A percentile compares a stretch with the other conserved stretches of the same genome.
Conservation (phyloP, 2,329 filamentous ascomycete species). For the Diplodia intermedia region DNA sequence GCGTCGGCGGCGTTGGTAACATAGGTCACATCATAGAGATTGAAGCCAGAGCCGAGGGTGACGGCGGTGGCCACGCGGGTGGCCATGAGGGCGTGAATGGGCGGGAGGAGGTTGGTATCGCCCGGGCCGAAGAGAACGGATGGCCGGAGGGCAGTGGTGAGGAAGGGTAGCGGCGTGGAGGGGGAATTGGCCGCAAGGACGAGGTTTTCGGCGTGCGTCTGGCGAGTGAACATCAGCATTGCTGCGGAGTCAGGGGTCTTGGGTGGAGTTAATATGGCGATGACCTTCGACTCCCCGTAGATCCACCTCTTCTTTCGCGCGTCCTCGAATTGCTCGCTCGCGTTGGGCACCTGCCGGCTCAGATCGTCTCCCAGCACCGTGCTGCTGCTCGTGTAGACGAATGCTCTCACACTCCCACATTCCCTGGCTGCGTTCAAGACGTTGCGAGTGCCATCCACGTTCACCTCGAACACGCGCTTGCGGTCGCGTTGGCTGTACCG, state of each 20-base stretch:
- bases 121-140: constrained; percentile 91
- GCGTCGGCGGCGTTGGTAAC: constrained; percentile 75
- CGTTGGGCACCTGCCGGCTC: constrained; percentile 77
- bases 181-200: constrained; percentile 76
- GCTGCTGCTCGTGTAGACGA: constrained; percentile 91
- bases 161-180: constrained; percentile 56
- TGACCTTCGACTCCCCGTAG: constrained; percentile 83
- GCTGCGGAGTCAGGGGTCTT: constrained; percentile 34
- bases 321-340: constrained; percentile 76
- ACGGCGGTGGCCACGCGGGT: constrained; percentile 55
- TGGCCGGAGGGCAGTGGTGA: constrained; percentile 63
- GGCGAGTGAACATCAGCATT: not conserved
- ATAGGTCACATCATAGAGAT: constrained; percentile 75
- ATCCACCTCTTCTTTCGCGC: constrained; percentile 74
- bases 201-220: constrained; percentile 80
- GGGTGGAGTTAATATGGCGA: constrained; percentile 12
- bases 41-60: constrained; percentile 78
- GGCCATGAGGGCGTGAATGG: constrained; percentile 67
- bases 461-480: constrained; percentile 78
- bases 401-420: constrained; percentile 71
- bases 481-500: constrained; percentile 50
- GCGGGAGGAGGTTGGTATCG: constrained; percentile 77
- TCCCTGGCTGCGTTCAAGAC: constrained; percentile 76
- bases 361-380: constrained; percentile 84
- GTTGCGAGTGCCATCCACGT: constrained; percentile 82